phyloP scores from a whole-genome alignment of 1,284 basidiomycete genomes.

The Schizophyllum commune region DNA sequence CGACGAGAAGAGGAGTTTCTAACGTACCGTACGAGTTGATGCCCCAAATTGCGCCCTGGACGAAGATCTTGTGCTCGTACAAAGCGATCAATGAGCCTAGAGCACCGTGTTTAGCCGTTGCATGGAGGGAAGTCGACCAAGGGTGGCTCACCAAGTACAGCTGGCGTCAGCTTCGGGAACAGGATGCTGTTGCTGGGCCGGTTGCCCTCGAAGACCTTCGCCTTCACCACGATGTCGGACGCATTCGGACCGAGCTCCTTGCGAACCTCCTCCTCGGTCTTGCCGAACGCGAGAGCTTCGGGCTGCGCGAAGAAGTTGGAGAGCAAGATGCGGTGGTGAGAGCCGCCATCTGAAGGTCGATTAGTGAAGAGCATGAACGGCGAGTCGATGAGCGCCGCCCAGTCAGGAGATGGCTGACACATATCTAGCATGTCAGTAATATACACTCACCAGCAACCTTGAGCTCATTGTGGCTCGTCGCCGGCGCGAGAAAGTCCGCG shows the following conservation, averaged over 20 bases:
- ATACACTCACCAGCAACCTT: neutral
- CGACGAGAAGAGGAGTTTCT: neutral
- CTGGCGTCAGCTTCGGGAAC: constrained; percentile 89
- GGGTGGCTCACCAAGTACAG: constrained; percentile 58
- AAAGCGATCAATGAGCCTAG: constrained; percentile 75
- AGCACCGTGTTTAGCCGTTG: neutral
- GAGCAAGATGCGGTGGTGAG: constrained; percentile 93
- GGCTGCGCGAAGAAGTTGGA: constrained; percentile 99
- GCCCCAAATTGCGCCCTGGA: constrained; percentile 94
- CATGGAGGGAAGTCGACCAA: neutral
- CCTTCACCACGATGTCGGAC: constrained; percentile 85
- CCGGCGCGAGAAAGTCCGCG: constrained; percentile 83
- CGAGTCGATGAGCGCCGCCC: no score
- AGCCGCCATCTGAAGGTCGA: neutral
- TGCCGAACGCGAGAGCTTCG: constrained; percentile 95
- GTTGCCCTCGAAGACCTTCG: constrained; percentile 98
- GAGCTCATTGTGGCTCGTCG: constrained; percentile 75
- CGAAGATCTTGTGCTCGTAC: constrained; percentile 99
- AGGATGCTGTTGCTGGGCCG: constrained; percentile 95
- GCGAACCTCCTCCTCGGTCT: constrained; percentile 74
- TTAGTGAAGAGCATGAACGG: no score
- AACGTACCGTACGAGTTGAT: constrained; percentile 91
- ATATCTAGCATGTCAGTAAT: neutral
- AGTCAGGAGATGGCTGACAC: no score
- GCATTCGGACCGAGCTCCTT: constrained; percentile 74